Conservation (phyloP, 495 filamentous ascomycete species). For the Staphylotrichum longicolle region DNA sequence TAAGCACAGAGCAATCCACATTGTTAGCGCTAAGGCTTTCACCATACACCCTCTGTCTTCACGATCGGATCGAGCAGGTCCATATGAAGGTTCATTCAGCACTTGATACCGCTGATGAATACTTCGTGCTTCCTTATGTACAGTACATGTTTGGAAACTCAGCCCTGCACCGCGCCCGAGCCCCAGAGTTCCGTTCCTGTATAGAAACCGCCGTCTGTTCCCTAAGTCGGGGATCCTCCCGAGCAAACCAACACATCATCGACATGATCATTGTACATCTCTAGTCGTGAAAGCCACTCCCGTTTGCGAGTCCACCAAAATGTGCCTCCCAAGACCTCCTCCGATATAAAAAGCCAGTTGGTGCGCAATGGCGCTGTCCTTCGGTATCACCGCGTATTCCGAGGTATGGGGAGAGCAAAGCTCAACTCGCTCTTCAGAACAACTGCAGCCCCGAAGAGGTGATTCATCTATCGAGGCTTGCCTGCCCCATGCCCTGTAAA, state of each 20-base stretch:
- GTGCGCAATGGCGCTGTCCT: too few species aligned
- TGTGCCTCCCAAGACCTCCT: too few species aligned
- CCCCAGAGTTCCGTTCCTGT: background rate
- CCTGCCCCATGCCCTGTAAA: background rate
- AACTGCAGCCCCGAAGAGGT: too few species aligned
- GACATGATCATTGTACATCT: slow-evolving; percentile 11
- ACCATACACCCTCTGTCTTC: too few species aligned
- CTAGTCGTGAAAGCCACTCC: background rate
- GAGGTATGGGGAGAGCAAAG: background rate
- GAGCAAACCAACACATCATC: background rate
- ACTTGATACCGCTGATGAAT: too few species aligned
- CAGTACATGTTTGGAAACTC: slow-evolving; percentile 1
- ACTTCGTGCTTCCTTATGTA: too few species aligned
- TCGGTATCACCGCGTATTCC: too few species aligned
- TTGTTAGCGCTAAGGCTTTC: too few species aligned
- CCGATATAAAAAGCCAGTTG: too few species aligned
- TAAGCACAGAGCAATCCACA: too few species aligned
- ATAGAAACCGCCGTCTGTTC: background rate
- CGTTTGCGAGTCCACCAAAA: background rate
- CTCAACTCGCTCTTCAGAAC: background rate
- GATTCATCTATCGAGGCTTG: background rate
- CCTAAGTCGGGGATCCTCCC: background rate
- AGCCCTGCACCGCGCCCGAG: background rate
- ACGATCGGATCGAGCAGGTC: too few species aligned
- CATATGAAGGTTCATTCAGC: too few species aligned